Evolutionary conservation across 1,139 yeast species (phyloP).

Genomic region (Yamadazyma membranifaciens): DNA sequence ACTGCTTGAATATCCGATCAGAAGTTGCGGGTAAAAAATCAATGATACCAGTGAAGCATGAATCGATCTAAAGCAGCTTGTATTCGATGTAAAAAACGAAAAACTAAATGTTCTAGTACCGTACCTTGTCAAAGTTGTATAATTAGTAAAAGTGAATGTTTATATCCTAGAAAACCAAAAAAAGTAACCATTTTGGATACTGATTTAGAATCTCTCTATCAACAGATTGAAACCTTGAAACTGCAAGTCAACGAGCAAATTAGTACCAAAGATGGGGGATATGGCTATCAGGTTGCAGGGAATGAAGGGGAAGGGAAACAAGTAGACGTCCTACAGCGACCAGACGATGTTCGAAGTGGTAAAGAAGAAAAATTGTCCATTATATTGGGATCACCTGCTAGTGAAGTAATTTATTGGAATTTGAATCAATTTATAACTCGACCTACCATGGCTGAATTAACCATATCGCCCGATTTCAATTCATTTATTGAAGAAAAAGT

Average conservation of each 20-base stretch:
- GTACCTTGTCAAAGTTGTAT: conserved; percentile 24
- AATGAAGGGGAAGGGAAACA: neutral
- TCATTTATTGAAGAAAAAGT: conserved; percentile 24
- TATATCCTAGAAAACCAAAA: conserved; percentile 24
- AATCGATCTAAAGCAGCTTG: conserved; percentile 21
- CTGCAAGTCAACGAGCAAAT: conserved; percentile 7
- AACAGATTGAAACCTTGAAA: conserved; percentile 15
- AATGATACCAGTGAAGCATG: neutral
- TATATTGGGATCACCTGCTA: conserved; percentile 25
- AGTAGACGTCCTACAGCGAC: neutral
- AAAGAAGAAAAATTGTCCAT: conserved; percentile 16
- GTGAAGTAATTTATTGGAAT: conserved; percentile 29
- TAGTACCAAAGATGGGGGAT: neutral
- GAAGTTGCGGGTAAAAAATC: conserved; percentile 1
- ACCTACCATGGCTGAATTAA: conserved; percentile 7
- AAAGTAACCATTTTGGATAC: conserved; percentile 21
- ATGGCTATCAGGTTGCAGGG: neutral
- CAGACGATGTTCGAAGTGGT: neutral
- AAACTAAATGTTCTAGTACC: conserved; percentile 28
- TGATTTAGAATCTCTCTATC: conserved; percentile 21
- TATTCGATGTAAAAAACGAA: conserved; percentile 23
- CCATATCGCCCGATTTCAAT: conserved; percentile 25
- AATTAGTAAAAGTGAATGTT: conserved; percentile 18
- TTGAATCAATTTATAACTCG: conserved; percentile 19
- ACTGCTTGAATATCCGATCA: neutral